These are phyloP conservation scores for Eustoma russellianum DNA, from an alignment of 257 asterid species.

Conservation along the genomic window DNA sequence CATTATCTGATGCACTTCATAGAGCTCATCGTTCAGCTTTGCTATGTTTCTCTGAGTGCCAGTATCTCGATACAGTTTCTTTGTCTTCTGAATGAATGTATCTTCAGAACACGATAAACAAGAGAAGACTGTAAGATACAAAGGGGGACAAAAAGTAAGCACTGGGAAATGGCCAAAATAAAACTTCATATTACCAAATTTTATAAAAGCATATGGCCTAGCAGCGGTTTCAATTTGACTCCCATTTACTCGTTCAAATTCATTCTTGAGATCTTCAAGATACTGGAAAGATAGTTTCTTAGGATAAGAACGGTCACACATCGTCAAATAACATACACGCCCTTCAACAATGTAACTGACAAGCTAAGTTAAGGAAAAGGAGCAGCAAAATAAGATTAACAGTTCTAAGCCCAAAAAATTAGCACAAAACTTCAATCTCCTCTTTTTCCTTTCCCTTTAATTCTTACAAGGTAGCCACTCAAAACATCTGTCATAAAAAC, in stretches of 20 bases:
- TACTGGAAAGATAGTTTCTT: conserved; percentile 92
- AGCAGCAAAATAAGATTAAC: too few relatives aligned
- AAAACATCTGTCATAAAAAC: too few relatives aligned
- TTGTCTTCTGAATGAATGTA: conserved; percentile 83
- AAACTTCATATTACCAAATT: conserved; percentile 51
- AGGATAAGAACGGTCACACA: conserved; percentile 94
- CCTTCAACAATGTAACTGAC: conserved; percentile 87
- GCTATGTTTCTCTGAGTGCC: conserved; percentile 83
- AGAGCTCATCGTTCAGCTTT: conserved; percentile 93
- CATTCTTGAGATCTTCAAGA: conserved; percentile 90
- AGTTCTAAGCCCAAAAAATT: too few relatives aligned
- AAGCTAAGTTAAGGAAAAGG: conserved; percentile 39
- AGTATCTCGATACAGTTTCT: conserved; percentile 90
- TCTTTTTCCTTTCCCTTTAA: too few relatives aligned
- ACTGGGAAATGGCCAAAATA: background rate
- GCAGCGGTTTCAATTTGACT: conserved; percentile 96
- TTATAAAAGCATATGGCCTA: conserved; percentile 93
- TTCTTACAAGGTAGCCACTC: too few relatives aligned
- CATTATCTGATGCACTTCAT: conserved; percentile 99
- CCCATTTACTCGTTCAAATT: conserved; percentile 76
- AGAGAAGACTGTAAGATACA: conserved; percentile 4
- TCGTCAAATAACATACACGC: conserved; percentile 79
- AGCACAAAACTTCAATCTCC: too few relatives aligned
- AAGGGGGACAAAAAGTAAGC: conserved; percentile 5
- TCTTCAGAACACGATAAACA: conserved; percentile 30